Base-by-base conservation (phyloP, 805 yeast genomes). In the Cyberlindnera americana region DNA sequence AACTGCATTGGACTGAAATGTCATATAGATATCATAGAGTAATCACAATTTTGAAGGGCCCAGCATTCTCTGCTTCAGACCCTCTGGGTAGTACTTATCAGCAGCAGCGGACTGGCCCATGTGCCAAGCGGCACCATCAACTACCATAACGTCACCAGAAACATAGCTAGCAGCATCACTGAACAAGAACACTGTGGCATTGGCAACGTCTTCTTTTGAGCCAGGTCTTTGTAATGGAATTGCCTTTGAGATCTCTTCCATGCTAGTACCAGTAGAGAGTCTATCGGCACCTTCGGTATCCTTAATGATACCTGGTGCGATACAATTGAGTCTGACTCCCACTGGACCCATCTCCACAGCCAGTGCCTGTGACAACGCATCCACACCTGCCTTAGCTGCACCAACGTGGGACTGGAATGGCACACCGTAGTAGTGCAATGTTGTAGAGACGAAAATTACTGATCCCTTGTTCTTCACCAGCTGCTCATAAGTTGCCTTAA, bases 331-430 rank as follows among this genome's bases (percentile, higher is more conserved):
- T 41, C 93, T 74, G 31, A 90, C 73, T 5, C 97, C 97, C 40
- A 86, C 59, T 2, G 96, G 95, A 1, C 97, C 97, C 39, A 87
- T 69, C 63, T 90, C 98, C 6, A 89, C 93, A 2, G 96, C 95
- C 43, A 90, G 64, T 2, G 89, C 82, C 48, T 83, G 80, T 19
- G 87, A 78, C 26, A 90, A 67, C 3, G 96, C 95, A 60, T 91
- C 98, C 29, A 91, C 73, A 19, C 96, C 98, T 1, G 97, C 96
- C 64, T 91, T 91, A 3, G 97, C 97, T 0, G 97, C 96, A 6
- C 90, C 83, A 3, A 89, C 96, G 55, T 91, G 97, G 6, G 79
- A 54, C 64, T 91, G 97, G 66, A 83, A 79, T 12, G 96, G 95
- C 21, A 84, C 78, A 10, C 97, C 97, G 52, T 78, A 75, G 61